These are phyloP conservation scores for Ulvella scutata DNA, from an alignment of 139 green algal genomes.

Conservation along the genomic window DNA sequence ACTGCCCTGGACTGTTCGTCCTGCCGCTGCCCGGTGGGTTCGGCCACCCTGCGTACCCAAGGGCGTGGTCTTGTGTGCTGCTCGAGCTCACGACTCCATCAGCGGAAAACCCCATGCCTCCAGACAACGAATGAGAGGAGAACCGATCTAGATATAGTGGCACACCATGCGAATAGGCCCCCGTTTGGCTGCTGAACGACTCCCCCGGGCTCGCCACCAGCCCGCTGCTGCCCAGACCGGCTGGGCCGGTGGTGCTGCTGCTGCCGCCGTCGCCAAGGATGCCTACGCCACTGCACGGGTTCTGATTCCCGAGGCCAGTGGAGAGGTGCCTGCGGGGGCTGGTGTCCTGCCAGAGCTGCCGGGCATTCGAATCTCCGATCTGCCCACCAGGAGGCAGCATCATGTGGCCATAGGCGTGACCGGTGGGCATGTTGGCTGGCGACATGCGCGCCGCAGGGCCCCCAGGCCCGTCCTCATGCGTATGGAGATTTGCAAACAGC, in stretches of 20 bases:
- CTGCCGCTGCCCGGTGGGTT: neutral
- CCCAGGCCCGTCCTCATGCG: neutral
- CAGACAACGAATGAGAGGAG: neutral
- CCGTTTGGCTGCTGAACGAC: too few relatives aligned
- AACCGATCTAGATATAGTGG: neutral
- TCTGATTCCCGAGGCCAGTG: neutral
- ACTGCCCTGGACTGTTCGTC: neutral
- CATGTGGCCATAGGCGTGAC: neutral
- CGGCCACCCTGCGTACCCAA: too few relatives aligned
- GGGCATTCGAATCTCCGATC: neutral
- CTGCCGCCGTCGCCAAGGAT: neutral
- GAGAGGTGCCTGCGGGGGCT: too few relatives aligned
- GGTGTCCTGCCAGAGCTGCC: neutral
- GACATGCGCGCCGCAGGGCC: neutral
- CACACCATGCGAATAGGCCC: too few relatives aligned
- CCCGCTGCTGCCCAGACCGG: too few relatives aligned
- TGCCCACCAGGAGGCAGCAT: neutral
- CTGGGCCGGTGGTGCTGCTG: too few relatives aligned
- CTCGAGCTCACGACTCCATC: too few relatives aligned
- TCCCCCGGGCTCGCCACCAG: too few relatives aligned
- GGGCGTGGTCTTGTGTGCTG: too few relatives aligned
- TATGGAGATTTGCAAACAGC: neutral
- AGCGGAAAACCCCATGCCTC: too few relatives aligned
- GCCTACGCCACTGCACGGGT: neutral
- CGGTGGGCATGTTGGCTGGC: neutral